Conservation (phyloP, 306 rosid genomes). For the Mucuna pruriens region DNA sequence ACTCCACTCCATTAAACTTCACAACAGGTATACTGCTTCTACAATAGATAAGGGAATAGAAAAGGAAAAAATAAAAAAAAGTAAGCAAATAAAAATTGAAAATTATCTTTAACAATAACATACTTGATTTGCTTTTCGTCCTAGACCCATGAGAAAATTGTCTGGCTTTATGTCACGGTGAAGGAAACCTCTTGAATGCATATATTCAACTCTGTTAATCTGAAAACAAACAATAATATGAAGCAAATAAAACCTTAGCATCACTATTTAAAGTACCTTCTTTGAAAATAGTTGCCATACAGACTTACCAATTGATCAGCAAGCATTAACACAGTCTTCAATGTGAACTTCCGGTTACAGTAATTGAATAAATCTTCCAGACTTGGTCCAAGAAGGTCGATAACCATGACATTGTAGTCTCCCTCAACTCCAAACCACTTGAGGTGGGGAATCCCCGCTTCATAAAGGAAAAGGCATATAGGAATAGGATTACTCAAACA, state of each 20-base stretch:
- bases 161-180: slow-evolving; percentile 99
- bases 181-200: slow-evolving; percentile 99
- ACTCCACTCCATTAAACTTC: slow-evolving; percentile 25
- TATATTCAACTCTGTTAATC: slow-evolving; percentile 98
- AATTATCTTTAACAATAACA: slow-evolving; percentile 6
- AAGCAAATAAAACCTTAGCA: slow-evolving; percentile 13
- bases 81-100: not conserved
- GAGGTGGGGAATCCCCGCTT: slow-evolving; percentile 98
- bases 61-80: not conserved
- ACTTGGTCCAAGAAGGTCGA: slow-evolving; percentile 99
- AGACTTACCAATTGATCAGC: slow-evolving; percentile 96
- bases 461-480: slow-evolving; percentile 45
- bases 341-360: slow-evolving; percentile 84
- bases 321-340: slow-evolving; percentile 97
- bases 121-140: slow-evolving; percentile 99
- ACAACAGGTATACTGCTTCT: not conserved
- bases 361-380: slow-evolving; percentile 97
- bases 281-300: slow-evolving; percentile 17
- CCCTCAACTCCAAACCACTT: slow-evolving; percentile 99
- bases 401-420: slow-evolving; percentile 94
- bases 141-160: slow-evolving; percentile 98
- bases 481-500: slow-evolving; percentile 42
- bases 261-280: slow-evolving; percentile 25
- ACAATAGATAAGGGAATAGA: not conserved
- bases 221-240: slow-evolving; percentile 48